These are phyloP conservation scores for Skeletonema tropicum DNA, from an alignment of 108 stramenopile genomes.

Conservation along the genomic window DNA sequence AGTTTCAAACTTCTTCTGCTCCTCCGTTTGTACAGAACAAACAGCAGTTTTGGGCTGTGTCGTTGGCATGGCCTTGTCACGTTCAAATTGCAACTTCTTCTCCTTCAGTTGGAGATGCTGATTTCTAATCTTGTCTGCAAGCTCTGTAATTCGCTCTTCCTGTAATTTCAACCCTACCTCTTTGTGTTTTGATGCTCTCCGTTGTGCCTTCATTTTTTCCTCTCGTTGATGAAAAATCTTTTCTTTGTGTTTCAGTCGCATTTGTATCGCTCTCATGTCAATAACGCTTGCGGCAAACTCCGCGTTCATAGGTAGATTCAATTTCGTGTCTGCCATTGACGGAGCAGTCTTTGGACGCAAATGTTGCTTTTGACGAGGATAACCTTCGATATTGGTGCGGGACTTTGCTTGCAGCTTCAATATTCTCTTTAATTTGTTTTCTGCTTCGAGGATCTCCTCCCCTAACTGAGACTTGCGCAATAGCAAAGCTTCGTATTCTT, in stretches of 20 bases:
- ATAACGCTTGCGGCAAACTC: slow-evolving; percentile 24
- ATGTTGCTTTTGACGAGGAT: not conserved
- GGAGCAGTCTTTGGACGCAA: slow-evolving; percentile 17
- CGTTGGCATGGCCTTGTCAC: slow-evolving; percentile 1
- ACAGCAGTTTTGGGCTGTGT: slow-evolving; percentile 7
- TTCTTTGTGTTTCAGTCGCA: slow-evolving; percentile 20
- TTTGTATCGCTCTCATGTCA: slow-evolving; percentile 10
- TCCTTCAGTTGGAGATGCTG: slow-evolving; percentile 22
- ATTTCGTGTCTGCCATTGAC: not conserved
- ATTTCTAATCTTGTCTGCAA: slow-evolving; percentile 24
- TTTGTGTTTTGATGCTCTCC: slow-evolving; percentile 9
- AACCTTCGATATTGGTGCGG: not conserved
- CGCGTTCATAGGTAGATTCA: not conserved
- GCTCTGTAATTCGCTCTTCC: slow-evolving; percentile 25
- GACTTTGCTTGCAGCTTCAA: slow-evolving; percentile 14
- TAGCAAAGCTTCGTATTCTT: slow-evolving; percentile 12
- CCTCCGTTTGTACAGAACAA: slow-evolving; percentile 13
- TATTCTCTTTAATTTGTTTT: slow-evolving; percentile 25
- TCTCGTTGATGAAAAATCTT: slow-evolving; percentile 20
- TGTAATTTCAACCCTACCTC: slow-evolving; percentile 20
- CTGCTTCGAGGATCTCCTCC: slow-evolving; percentile 25
- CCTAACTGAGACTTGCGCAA: slow-evolving; percentile 20
- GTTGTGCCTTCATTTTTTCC: slow-evolving; percentile 4
- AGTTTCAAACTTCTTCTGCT: slow-evolving; percentile 11
- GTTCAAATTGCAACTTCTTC: slow-evolving; percentile 34